Evolutionary conservation across 768 basidiomycete genomes (phyloP), one percentile per base, ranked within the genome.

Genomic region (Lactarius evosmus): DNA sequence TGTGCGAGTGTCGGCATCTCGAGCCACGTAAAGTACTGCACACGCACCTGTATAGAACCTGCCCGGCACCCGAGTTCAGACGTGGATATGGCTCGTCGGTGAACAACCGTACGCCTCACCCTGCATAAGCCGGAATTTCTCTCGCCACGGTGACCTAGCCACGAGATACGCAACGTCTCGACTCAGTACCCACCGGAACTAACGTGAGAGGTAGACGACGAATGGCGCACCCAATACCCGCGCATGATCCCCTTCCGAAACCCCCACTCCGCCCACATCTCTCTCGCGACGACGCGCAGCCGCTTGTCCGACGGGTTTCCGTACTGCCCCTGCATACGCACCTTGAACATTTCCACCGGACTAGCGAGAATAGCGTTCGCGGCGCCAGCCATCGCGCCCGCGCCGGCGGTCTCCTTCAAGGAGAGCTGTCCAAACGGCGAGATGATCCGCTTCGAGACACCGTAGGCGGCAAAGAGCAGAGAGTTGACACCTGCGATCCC

Each of bases 311-410:
- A 80, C 14, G 84, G 79, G 4, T 79, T 81, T 12, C 95, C 96
- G 69, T 97, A 96, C 72, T 98, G 92, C 7, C 90, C 95, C 75
- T 97, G 95, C 96, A 97, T 97, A 19, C 92, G 83, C 32, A 98
- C 93, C 76, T 99, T 98, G 79, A 98, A 98, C 91, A 98, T 93
- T 76, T 99, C 97, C 56, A 94, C 92, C 58, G 97, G 97, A 74
- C 91, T 91, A 2, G 96, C 96, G 2, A 98, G 81, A 9, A 98
- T 75, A 14, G 96, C 85, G 72, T 98, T 96, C 1, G 83, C 86
- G 1, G 91, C 93, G 7, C 97, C 97, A 0, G 97, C 97, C 84
- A 97, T 92, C 0, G 86, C 85, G 0, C 97, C 96, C 0, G 97
- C 95, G 0, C 84, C 72, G 0, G 93, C 93, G 17, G 85, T 91